Percentiles rank a stretch among this genome's conserved stretches.
These are phyloP conservation scores for Cytospora leucostoma DNA, from an alignment of 2,329 filamentous ascomycete genomes.

Conservation along the genomic window DNA sequence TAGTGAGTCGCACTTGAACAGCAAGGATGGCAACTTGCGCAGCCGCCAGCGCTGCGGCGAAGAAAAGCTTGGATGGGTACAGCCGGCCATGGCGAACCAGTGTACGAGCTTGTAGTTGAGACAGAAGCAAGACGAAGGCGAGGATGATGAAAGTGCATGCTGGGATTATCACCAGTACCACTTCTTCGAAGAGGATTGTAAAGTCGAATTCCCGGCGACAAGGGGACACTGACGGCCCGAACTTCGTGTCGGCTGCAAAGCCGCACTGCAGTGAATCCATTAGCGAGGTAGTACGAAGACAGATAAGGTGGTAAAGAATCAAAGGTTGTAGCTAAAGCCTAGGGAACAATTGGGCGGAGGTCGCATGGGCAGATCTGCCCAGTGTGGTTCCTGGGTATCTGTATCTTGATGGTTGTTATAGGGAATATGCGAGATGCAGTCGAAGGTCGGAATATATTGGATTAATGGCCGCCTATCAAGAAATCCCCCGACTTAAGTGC, in stretches of 20 bases:
- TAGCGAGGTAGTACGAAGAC: not conserved
- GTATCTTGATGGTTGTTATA: not conserved
- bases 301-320: not conserved
- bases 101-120: constrained; percentile 9
- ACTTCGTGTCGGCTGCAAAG: constrained; percentile 24
- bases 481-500: too few relatives aligned
- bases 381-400: not conserved
- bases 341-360: not conserved
- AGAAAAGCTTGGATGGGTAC: not conserved
- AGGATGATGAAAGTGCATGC: constrained; percentile 21
- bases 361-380: not conserved
- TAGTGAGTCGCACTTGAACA: not conserved
- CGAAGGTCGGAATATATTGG: not conserved
- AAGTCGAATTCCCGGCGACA: constrained; percentile 30
- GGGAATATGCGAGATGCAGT: not conserved
- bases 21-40: not conserved
- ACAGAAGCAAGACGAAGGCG: constrained; percentile 16
- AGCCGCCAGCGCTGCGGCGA: not conserved
- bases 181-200: constrained; percentile 28
- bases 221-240: constrained; percentile 26
- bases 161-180: constrained; percentile 28
- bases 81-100: constrained; percentile 7
- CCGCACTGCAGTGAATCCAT: constrained; percentile 5
- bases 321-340: not conserved
- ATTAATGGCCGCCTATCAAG: not conserved